Conservation (phyloP, 208 protist species). For the Leishmania lainsoni region DNA sequence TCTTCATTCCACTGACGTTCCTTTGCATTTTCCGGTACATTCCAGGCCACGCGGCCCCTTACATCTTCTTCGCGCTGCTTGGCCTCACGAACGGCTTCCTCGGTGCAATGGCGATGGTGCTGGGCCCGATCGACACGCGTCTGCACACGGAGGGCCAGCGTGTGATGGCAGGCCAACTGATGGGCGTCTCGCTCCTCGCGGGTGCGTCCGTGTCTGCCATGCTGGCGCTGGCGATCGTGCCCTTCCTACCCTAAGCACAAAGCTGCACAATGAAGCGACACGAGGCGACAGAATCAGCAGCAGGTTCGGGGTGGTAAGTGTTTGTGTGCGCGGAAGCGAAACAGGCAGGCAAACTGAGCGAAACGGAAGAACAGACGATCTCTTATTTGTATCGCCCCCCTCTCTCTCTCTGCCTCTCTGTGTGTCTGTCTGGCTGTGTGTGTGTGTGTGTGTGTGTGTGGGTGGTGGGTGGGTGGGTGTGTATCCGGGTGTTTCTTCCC, state of each 20-base stretch:
- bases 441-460: background rate
- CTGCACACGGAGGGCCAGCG: slow-evolving; percentile 71
- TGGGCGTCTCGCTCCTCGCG: slow-evolving; percentile 73
- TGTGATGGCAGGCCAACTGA: slow-evolving; percentile 81
- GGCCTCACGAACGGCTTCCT: slow-evolving; percentile 85
- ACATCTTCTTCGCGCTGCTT: slow-evolving; percentile 57
- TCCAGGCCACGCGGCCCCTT: slow-evolving; percentile 59
- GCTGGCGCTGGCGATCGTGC: no score
- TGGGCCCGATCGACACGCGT: slow-evolving; percentile 52
- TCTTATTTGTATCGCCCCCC: background rate
- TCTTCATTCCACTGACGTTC: slow-evolving; percentile 76
- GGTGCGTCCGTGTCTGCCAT: slow-evolving; percentile 44
- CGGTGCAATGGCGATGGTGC: slow-evolving; percentile 77
- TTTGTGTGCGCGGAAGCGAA: no score
- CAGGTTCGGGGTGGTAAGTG: background rate
- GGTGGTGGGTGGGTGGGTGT: no score
- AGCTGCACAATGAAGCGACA: background rate
- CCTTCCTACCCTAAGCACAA: slow-evolving; percentile 17
- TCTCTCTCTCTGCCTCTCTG: slow-evolving; percentile 2
- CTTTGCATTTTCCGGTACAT: slow-evolving; percentile 85
- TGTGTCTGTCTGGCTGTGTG: slow-evolving; percentile 8
- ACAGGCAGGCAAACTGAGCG: background rate
- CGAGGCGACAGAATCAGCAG: background rate
- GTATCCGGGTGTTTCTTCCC: background rate
- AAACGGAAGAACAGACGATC: background rate